Percentiles rank a stretch among this genome's conserved stretches.
phyloP scores from a whole-genome alignment of 2,329 filamentous ascomycete species.

The Microascus cirrosus region DNA sequence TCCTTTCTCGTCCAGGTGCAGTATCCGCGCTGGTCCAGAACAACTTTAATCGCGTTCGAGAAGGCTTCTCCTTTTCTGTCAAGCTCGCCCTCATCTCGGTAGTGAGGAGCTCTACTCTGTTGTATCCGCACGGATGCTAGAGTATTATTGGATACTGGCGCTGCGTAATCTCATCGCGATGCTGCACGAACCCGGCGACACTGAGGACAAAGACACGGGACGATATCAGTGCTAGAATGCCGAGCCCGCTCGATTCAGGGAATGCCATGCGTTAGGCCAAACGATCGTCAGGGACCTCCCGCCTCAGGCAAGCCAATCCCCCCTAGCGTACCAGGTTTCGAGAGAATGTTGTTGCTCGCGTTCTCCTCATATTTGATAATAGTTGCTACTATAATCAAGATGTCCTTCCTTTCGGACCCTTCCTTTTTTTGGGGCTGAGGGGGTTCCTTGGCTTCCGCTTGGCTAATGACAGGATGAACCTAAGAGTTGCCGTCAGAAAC shows the following conservation, averaged over 20 bases:
- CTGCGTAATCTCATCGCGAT: no score
- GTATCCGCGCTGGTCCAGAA: neutral
- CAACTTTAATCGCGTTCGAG: neutral
- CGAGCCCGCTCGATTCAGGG: neutral
- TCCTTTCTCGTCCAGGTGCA: neutral
- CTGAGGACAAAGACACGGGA: neutral
- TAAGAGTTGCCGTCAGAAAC: neutral
- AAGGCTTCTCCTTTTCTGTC: neutral
- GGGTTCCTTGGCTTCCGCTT: neutral
- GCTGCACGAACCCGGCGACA: no score
- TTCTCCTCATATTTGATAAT: neutral
- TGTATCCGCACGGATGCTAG: no score
- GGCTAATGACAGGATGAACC: neutral
- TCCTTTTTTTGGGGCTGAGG: neutral
- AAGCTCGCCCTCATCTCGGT: neutral
- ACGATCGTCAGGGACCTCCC: slow-evolving; percentile 3
- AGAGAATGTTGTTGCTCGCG: neutral
- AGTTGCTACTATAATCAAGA: neutral
- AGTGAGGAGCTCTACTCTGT: neutral
- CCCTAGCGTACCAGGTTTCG: slow-evolving; percentile 4
- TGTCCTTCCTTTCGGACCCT: neutral
- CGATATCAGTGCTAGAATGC: neutral
- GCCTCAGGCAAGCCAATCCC: neutral
- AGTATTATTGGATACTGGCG: no score
- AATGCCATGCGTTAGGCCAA: neutral